Evolutionary conservation across 805 yeast species (phyloP), one percentile per base, ranked within the genome.

Genomic region (Kodamaea neixiangensis): DNA sequence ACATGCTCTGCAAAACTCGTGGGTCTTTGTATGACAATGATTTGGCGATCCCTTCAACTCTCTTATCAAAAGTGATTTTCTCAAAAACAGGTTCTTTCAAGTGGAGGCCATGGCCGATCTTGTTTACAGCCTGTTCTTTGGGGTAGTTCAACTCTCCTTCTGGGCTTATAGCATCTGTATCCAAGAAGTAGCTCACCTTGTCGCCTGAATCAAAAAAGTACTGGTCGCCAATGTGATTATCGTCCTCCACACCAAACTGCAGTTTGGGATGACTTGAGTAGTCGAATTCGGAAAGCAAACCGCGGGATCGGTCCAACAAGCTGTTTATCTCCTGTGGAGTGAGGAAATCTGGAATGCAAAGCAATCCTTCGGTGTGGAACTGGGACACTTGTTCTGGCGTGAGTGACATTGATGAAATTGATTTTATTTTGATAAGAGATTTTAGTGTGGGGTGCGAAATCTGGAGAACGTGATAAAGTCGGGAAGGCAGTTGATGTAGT

Each of bases 51-150:
- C 63, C 75, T 39, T 71, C 63, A 5, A 85, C 78, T 29, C 79
- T 75, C 1, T 64, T 69, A 49, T 77, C 78, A 34, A 84, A 72
- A 0, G 93, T 83, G 20, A 82, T 64, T 9, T 66, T 55, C 18
- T 63, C 63, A 58, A 83, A 88, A n/a, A 63, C 58, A 0, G 72
- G 70, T 53, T 83, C 81, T 33, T 77, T 65, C 60, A 78, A 73
- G 60, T 88, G 96, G 13, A 88, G 64, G 1, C 88, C 89, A 61
- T 88, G 96, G 4, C 94, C 96, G 39, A 88, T 82, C 67, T 88
- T 88, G 67, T 88, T 88, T 61, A 88, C 75, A 1, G 92, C 79
- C 53, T 65, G 67, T 22, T 78, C 77, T 53, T 83, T 74, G 7
- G 86, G 80, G 58, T 71, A 78, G 20, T 64, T 65, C 54, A 87